Evolutionary conservation across 257 asterid genomes (phyloP).

Genomic region (Solanum pimpinellifolium): DNA sequence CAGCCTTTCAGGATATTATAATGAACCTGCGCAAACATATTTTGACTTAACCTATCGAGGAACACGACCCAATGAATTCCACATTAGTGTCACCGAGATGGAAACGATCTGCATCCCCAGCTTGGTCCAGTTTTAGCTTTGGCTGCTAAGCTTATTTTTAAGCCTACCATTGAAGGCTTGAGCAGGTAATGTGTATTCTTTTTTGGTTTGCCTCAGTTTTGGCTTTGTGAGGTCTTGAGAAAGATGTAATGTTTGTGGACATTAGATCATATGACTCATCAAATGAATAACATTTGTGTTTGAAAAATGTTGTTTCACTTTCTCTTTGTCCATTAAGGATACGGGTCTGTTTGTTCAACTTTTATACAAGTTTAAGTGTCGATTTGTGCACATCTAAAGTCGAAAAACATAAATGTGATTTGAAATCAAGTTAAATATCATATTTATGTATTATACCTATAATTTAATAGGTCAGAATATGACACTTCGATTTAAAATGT

Average conservation of each 20-base stretch:
- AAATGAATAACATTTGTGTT: background rate
- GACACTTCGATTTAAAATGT: too few relatives aligned
- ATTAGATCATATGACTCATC: background rate
- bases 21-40: background rate
- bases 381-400: too few relatives aligned
- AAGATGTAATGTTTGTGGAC: background rate
- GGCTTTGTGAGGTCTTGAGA: background rate
- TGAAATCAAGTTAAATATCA: too few relatives aligned
- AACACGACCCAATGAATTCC: background rate
- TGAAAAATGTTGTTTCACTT: background rate
- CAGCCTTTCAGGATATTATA: conserved; percentile 56
- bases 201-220: background rate
- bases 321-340: background rate
- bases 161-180: background rate
- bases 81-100: background rate
- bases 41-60: background rate
- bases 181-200: background rate
- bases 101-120: background rate
- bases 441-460: too few relatives aligned
- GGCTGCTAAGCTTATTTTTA: background rate
- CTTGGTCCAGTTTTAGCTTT: background rate
- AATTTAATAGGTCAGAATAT: too few relatives aligned
- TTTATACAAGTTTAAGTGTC: too few relatives aligned
- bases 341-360: too few relatives aligned
- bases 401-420: too few relatives aligned